These are phyloP conservation scores for Geotrichum europaeum DNA, from an alignment of 1,139 yeast species.

Conservation along the genomic window DNA sequence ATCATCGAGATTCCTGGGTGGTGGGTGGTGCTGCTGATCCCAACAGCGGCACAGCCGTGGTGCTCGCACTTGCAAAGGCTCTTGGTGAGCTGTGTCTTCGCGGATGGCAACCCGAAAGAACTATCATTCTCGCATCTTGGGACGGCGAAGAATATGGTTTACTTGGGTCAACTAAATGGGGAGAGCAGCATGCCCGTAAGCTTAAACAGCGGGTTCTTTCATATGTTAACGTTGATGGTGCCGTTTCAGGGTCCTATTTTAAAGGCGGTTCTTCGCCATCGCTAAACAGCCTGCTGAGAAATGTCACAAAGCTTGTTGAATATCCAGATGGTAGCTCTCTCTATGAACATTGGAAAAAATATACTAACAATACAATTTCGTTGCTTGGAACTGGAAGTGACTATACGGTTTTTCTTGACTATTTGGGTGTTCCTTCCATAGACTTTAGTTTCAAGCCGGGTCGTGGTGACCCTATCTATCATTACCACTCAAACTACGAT, in stretches of 20 bases:
- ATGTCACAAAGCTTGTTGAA: conserved; percentile 38
- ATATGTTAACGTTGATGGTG: conserved; percentile 58
- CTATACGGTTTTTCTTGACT: conserved; percentile 61
- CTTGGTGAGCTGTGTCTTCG: conserved; percentile 42
- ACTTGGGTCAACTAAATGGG: conserved; percentile 66
- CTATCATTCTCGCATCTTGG: conserved; percentile 62
- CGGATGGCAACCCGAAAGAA: conserved; percentile 59
- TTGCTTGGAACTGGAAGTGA: conserved; percentile 63
- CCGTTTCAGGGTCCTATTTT: conserved; percentile 49
- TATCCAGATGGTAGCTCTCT: conserved; percentile 42
- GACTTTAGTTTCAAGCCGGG: conserved; percentile 49
- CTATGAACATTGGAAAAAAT: conserved; percentile 51
- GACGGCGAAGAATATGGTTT: conserved; percentile 70
- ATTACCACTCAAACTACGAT: conserved; percentile 65
- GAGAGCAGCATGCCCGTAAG: conserved; percentile 44
- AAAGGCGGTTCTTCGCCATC: conserved; percentile 47
- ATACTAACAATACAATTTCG: conserved; percentile 35
- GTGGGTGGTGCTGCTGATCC: conserved; percentile 70
- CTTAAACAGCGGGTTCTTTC: conserved; percentile 47
- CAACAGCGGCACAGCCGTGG: conserved; percentile 55
- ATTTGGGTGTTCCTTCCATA: conserved; percentile 56
- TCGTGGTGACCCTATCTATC: conserved; percentile 48
- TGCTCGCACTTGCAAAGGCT: conserved; percentile 54
- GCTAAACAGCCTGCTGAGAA: conserved; percentile 40
- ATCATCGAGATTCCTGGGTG: conserved; percentile 72